Evolutionary conservation across 441 rosid species (phyloP).

Genomic region (Gossypium schwendimanii): DNA sequence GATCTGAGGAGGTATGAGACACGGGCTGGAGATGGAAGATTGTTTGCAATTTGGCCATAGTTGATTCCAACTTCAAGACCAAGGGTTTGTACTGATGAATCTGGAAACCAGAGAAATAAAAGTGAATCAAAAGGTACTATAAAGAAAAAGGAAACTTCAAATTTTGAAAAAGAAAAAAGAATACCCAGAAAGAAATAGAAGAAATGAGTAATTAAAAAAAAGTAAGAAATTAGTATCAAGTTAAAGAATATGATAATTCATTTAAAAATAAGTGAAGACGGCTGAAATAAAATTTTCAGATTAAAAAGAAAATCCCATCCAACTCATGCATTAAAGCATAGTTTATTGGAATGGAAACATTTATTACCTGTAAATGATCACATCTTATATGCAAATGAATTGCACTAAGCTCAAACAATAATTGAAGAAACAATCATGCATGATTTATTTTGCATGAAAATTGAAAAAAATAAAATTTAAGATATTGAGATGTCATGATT

Average conservation of each 20-base stretch:
- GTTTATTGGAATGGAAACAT: not conserved
- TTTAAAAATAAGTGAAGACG: not conserved
- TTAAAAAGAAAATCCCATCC: no score
- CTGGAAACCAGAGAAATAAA: not conserved
- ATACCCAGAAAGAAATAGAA: not conserved
- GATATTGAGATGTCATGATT: not conserved
- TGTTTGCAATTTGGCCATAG: conserved; percentile 37
- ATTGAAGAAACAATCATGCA: not conserved
- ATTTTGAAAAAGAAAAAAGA: not conserved
- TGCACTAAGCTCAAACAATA: not conserved
- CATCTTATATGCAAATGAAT: not conserved
- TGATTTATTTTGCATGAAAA: not conserved
- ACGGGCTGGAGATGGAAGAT: conserved; percentile 43
- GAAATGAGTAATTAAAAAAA: not conserved
- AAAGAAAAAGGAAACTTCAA: not conserved
- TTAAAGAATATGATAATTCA: not conserved
- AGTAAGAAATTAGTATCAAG: no score
- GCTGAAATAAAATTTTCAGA: not conserved
- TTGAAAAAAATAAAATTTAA: not conserved
- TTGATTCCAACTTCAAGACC: conserved; percentile 22
- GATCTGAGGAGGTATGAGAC: conserved; percentile 38
- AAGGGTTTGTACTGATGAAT: conserved; percentile 1
- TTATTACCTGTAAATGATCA: not conserved
- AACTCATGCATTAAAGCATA: not conserved
- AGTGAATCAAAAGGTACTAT: not conserved